A percentile compares a stretch with the other conserved stretches of the same genome.
Evolutionary conservation across 768 basidiomycete species (phyloP).

Genomic region (Podaxis pistillaris): DNA sequence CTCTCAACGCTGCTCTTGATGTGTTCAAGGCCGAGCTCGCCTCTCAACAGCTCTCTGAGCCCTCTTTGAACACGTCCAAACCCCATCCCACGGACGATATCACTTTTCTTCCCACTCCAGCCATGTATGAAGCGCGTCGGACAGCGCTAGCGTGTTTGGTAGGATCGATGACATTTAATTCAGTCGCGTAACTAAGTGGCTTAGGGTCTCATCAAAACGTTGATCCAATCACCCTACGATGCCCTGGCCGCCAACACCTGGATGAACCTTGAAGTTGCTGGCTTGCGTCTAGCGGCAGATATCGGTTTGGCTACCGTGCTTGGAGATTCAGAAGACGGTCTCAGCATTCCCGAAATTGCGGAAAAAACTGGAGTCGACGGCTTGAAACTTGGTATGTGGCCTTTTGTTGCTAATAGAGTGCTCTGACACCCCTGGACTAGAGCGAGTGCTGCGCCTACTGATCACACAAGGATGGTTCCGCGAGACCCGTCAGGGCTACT

Average conservation of each 20-base stretch:
- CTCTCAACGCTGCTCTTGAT: conserved; percentile 38
- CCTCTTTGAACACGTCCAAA: conserved; percentile 33
- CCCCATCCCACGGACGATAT: conserved; percentile 36
- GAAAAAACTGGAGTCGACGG: conserved; percentile 32
- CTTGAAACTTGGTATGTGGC: conserved; percentile 30
- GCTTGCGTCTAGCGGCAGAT: conserved; percentile 33
- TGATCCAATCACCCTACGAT: conserved; percentile 36
- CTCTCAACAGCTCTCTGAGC: conserved; percentile 33
- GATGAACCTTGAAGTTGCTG: conserved; percentile 31
- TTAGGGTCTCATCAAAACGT: conserved; percentile 33
- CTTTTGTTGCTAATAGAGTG: background rate
- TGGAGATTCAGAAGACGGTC: conserved; percentile 32
- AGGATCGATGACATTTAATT: conserved; percentile 3
- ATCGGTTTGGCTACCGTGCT: conserved; percentile 32
- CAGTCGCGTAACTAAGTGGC: background rate
- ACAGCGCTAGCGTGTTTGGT: conserved; percentile 33
- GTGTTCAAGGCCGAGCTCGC: conserved; percentile 36
- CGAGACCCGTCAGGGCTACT: conserved; percentile 33
- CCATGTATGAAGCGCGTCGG: conserved; percentile 35
- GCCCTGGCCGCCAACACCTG: conserved; percentile 33
- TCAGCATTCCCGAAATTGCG: conserved; percentile 32
- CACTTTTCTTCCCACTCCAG: conserved; percentile 32
- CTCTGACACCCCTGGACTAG: conserved; percentile 17
- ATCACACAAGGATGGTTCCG: conserved; percentile 37
- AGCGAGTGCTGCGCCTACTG: conserved; percentile 33